A percentile compares a stretch with the other conserved stretches of the same genome.
phyloP scores from a whole-genome alignment of 257 asterid genomes.

The Phtheirospermum japonicum region DNA sequence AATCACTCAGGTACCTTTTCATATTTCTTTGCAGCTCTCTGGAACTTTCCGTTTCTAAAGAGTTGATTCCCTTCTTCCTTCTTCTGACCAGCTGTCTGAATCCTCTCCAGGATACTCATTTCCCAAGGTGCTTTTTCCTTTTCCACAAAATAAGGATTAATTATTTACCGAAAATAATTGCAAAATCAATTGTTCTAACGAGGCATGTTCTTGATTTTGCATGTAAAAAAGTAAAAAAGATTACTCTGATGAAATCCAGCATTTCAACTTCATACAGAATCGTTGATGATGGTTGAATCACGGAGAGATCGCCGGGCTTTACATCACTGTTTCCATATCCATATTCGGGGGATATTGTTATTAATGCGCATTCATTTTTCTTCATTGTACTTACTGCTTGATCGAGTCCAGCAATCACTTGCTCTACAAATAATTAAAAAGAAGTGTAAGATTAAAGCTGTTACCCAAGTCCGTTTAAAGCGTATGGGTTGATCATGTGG shows the following conservation, averaged over 20 bases:
- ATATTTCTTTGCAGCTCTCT: slow-evolving; percentile 61
- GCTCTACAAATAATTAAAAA: slow-evolving; percentile 42
- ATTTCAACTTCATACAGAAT: slow-evolving; percentile 64
- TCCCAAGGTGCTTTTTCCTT: slow-evolving; percentile 77
- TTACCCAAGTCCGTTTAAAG: no score
- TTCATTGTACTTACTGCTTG: slow-evolving; percentile 63
- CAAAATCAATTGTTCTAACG: not conserved
- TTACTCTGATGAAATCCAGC: slow-evolving; percentile 69
- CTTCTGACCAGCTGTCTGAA: slow-evolving; percentile 49
- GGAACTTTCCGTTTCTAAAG: slow-evolving; percentile 51
- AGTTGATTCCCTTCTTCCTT: slow-evolving; percentile 75
- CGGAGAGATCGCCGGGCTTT: slow-evolving; percentile 48
- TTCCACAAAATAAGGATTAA: slow-evolving; percentile 6
- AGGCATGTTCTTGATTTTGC: not conserved
- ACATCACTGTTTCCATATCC: slow-evolving; percentile 55
- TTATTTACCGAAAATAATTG: not conserved
- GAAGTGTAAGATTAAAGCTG: slow-evolving; percentile 8
- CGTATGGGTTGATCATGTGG: no score
- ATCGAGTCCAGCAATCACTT: slow-evolving; percentile 62
- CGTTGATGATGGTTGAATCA: slow-evolving; percentile 57
- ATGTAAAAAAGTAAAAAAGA: not conserved
- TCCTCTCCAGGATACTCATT: slow-evolving; percentile 53
- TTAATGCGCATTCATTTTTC: slow-evolving; percentile 52
- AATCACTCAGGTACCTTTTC: slow-evolving; percentile 42
- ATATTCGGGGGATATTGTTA: slow-evolving; percentile 56